Evolutionary conservation across 768 basidiomycete species (phyloP).

Genomic region (Termitomyces titanicus): DNA sequence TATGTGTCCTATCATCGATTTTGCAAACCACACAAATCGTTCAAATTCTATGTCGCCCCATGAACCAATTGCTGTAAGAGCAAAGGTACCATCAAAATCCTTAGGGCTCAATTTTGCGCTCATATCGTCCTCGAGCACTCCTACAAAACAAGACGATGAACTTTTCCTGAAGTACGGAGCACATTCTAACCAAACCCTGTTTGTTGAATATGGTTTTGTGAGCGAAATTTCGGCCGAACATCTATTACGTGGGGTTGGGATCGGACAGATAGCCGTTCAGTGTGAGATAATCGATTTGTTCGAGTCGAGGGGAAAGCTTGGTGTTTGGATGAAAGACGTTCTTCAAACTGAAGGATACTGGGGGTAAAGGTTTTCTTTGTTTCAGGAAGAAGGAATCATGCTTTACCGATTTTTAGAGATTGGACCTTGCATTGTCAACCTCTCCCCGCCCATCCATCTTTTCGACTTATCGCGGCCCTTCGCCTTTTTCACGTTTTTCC

Average conservation of each 20-base stretch:
- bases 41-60: conserved; percentile 42
- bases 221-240: conserved; percentile 29
- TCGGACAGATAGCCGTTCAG: conserved; percentile 64
- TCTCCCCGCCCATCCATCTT: conserved; percentile 70
- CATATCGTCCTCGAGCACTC: conserved; percentile 39
- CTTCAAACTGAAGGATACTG: conserved; percentile 74
- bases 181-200: conserved; percentile 74
- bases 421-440: conserved; percentile 73
- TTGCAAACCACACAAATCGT: conserved; percentile 71
- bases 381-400: neutral
- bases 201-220: conserved; percentile 91
- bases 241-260: conserved; percentile 21
- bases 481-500: conserved; percentile 56
- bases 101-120: conserved; percentile 48
- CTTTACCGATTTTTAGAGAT: conserved; percentile 43
- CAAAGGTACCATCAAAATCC: conserved; percentile 31
- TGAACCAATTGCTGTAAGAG: conserved; percentile 30
- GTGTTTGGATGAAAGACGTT: conserved; percentile 43
- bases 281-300: conserved; percentile 50
- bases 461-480: conserved; percentile 69
- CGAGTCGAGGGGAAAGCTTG: conserved; percentile 32
- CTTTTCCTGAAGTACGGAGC: conserved; percentile 75
- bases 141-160: conserved; percentile 54
- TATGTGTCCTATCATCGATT: conserved; percentile 86
- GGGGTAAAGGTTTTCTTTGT: conserved; percentile 51